phyloP scores from a whole-genome alignment of 441 rosid species.

The Populus hybrid region DNA sequence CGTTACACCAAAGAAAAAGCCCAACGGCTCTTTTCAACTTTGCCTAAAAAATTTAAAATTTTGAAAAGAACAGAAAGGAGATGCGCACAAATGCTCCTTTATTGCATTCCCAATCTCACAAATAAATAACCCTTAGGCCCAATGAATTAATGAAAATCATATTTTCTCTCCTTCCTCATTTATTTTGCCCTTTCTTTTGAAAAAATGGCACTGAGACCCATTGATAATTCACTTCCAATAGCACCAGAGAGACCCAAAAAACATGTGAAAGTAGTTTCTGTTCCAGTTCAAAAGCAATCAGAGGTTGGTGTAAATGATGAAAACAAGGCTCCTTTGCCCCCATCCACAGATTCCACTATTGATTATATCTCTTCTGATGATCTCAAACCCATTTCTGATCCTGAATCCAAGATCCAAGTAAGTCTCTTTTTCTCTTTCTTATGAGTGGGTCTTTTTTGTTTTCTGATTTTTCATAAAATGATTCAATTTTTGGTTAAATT shows the following conservation, averaged over 20 bases:
- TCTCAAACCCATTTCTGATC: constrained; percentile 58
- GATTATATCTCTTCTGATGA: constrained; percentile 70
- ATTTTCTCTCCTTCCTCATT: constrained; percentile 4
- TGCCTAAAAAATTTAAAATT: constrained; percentile 32
- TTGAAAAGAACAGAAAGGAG: neutral
- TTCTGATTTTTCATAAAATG: no score
- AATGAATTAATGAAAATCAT: constrained; percentile 1
- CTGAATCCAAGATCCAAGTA: constrained; percentile 62
- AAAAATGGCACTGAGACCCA: constrained; percentile 78
- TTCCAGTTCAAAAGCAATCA: constrained; percentile 32
- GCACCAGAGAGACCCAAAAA: constrained; percentile 66
- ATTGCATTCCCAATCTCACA: neutral
- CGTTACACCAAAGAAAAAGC: constrained; percentile 24
- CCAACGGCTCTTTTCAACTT: constrained; percentile 28
- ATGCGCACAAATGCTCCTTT: neutral
- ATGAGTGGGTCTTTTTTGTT: neutral
- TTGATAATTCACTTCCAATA: constrained; percentile 71
- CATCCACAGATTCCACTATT: constrained; percentile 26
- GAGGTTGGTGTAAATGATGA: constrained; percentile 51
- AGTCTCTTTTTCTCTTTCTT: constrained; percentile 3
- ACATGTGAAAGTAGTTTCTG: constrained; percentile 42
- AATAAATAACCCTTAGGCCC: constrained; percentile 1
- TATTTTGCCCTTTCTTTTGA: neutral
- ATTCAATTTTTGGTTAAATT: no score
- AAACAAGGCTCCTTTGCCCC: constrained; percentile 53